Conservation (phyloP, 106 monocot genomes). For the Chionographis japonica region DNA sequence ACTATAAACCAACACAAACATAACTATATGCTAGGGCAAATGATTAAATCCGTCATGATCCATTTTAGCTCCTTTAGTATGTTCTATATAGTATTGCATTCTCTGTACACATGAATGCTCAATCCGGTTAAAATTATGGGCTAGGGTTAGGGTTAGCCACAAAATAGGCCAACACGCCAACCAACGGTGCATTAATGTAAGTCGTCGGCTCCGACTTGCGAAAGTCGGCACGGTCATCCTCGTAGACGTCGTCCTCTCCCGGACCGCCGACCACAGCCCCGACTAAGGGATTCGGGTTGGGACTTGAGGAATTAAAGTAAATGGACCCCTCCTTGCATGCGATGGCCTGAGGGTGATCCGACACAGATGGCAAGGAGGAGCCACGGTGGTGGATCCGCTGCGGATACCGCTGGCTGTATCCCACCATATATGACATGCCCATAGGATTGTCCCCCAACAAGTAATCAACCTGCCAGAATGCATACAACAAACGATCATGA, state of each 20-base stretch:
- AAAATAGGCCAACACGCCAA: conserved; percentile 87
- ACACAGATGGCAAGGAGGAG: conserved; percentile 71
- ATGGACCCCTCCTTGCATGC: conserved; percentile 74
- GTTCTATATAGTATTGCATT: background rate
- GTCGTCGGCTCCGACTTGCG: conserved; percentile 92
- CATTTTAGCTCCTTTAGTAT: too few species aligned
- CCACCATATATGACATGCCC: conserved; percentile 98
- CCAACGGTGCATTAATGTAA: conserved; percentile 94
- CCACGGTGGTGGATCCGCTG: conserved; percentile 81
- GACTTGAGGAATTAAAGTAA: conserved; percentile 44
- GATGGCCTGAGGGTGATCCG: conserved; percentile 42
- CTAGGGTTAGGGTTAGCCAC: conserved; percentile 38
- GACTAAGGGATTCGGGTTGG: conserved; percentile 66
- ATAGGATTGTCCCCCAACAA: conserved; percentile 83
- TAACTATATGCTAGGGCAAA: too few species aligned
- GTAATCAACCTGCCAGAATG: conserved; percentile 58
- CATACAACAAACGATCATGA: too few species aligned
- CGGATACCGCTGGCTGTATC: conserved; percentile 64
- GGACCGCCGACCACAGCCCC: conserved; percentile 97
- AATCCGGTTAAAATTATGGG: background rate
- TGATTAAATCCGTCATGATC: too few species aligned
- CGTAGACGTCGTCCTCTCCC: conserved; percentile 72
- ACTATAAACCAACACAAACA: too few species aligned
- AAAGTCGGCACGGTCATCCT: conserved; percentile 80
- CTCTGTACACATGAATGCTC: background rate